Percentiles rank a stretch among this genome's conserved stretches.
Evolutionary conservation across 78 protist genomes (phyloP).

Genomic region (Speleostelium caveatum): DNA sequence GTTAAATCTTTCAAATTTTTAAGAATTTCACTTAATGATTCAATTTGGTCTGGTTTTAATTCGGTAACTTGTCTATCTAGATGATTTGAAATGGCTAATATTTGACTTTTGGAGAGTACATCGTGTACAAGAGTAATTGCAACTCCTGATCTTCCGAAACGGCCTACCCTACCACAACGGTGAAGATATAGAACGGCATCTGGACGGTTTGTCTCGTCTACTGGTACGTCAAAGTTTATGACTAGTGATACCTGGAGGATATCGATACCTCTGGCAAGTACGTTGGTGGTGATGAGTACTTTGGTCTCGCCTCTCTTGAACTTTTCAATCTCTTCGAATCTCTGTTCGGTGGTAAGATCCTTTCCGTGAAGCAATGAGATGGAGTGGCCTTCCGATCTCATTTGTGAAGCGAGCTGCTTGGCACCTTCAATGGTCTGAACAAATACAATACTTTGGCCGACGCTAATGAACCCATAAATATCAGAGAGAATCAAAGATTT

Average conservation of each 20-base stretch:
- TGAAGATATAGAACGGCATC: slow-evolving; percentile 80
- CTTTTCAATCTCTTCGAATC: slow-evolving; percentile 36
- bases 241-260: slow-evolving; percentile 84
- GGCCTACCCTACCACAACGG: slow-evolving; percentile 92
- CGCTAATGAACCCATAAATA: slow-evolving; percentile 83
- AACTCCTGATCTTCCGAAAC: slow-evolving; percentile 78
- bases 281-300: slow-evolving; percentile 90
- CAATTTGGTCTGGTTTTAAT: slow-evolving; percentile 22
- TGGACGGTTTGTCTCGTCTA: slow-evolving; percentile 19
- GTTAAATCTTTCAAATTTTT: slow-evolving; percentile 61
- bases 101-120: neutral
- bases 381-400: slow-evolving; percentile 49
- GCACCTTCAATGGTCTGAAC: slow-evolving; percentile 47
- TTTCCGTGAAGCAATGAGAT: slow-evolving; percentile 52
- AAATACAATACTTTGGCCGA: slow-evolving; percentile 93
- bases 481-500: slow-evolving; percentile 85
- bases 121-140: slow-evolving; percentile 31
- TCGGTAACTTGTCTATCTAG: slow-evolving; percentile 12
- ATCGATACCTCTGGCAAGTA: slow-evolving; percentile 94
- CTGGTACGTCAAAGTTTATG: slow-evolving; percentile 80
- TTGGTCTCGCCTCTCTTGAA: slow-evolving; percentile 66
- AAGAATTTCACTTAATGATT: slow-evolving; percentile 36
- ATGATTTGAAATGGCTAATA: slow-evolving; percentile 20
- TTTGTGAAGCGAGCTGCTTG: slow-evolving; percentile 23
- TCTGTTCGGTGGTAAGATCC: slow-evolving; percentile 23